Conservation (phyloP, 352 stramenopile species). For the Globisporangium emineosum region DNA sequence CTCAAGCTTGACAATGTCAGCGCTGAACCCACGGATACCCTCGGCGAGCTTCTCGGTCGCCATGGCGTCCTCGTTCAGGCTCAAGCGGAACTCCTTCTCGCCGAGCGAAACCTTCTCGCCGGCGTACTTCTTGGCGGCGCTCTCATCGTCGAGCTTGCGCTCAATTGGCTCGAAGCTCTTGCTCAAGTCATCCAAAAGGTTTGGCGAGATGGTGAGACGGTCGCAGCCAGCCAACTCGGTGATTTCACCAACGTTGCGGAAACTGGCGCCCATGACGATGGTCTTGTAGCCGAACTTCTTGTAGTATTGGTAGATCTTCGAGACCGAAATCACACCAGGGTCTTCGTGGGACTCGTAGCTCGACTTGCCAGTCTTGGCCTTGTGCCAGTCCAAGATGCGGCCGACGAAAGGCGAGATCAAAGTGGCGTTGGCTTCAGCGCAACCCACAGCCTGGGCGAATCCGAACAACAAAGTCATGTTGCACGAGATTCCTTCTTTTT, state of each 20-base stretch:
- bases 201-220: constrained; percentile 96
- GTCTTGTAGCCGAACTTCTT: constrained; percentile 97
- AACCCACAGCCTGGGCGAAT: constrained; percentile 94
- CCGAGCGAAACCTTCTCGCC: constrained; percentile 80
- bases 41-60: constrained; percentile 97
- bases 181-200: constrained; percentile 92
- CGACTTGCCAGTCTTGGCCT: constrained; percentile 90
- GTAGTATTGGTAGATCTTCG: constrained; percentile 98
- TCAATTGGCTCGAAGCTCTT: constrained; percentile 64
- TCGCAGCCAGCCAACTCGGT: constrained; percentile 96
- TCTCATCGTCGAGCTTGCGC: constrained; percentile 86
- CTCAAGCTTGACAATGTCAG: constrained; percentile 98
- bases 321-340: constrained; percentile 95
- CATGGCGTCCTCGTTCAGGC: constrained; percentile 98
- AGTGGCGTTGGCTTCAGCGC: constrained; percentile 93
- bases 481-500: constrained; percentile 97
- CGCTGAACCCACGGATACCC: constrained; percentile 96
- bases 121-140: constrained; percentile 60
- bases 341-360: constrained; percentile 94
- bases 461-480: constrained; percentile 99
- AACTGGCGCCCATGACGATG: constrained; percentile 95
- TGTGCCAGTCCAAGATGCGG: constrained; percentile 98
- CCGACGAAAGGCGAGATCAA: constrained; percentile 97
- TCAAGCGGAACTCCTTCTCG: constrained; percentile 97
- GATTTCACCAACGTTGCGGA: constrained; percentile 97